Percentiles rank a stretch among this genome's conserved stretches.
Evolutionary conservation across 169 alveolate species (phyloP).

Genomic region (Hammondia hammondi): DNA sequence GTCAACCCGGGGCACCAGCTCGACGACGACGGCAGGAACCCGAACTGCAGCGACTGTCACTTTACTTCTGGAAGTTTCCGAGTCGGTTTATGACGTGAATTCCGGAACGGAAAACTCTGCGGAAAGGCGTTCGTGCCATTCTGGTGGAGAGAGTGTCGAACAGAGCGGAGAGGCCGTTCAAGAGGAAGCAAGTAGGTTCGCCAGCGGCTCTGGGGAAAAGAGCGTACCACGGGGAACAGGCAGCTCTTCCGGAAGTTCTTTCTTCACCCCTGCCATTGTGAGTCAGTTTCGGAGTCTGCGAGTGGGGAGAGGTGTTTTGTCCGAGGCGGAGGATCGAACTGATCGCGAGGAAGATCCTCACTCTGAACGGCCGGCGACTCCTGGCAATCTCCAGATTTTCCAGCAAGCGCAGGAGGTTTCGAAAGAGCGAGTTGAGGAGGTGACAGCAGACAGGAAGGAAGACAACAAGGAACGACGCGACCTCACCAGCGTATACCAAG

Average conservation of each 20-base stretch:
- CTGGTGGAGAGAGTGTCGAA: too few relatives aligned
- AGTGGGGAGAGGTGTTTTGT: neutral
- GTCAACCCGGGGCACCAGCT: neutral
- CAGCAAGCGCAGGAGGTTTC: too few relatives aligned
- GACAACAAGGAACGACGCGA: too few relatives aligned
- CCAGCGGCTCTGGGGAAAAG: neutral
- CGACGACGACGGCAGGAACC: neutral
- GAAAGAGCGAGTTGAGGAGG: too few relatives aligned
- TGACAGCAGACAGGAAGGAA: too few relatives aligned
- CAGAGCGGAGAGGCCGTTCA: too few relatives aligned
- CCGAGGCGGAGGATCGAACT: neutral
- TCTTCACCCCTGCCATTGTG: neutral
- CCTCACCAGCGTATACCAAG: too few relatives aligned
- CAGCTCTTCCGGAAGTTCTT: neutral
- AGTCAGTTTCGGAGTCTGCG: neutral
- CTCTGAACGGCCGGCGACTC: neutral
- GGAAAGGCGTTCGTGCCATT: neutral
- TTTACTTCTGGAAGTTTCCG: neutral
- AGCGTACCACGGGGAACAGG: neutral
- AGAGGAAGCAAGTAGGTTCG: too few relatives aligned
- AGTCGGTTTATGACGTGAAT: neutral
- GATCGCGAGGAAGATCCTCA: neutral
- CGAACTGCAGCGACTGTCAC: neutral
- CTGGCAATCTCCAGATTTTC: too few relatives aligned
- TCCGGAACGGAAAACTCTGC: neutral